phyloP scores from a whole-genome alignment of 345 rosid species.

The Citrus mangshanensis region DNA sequence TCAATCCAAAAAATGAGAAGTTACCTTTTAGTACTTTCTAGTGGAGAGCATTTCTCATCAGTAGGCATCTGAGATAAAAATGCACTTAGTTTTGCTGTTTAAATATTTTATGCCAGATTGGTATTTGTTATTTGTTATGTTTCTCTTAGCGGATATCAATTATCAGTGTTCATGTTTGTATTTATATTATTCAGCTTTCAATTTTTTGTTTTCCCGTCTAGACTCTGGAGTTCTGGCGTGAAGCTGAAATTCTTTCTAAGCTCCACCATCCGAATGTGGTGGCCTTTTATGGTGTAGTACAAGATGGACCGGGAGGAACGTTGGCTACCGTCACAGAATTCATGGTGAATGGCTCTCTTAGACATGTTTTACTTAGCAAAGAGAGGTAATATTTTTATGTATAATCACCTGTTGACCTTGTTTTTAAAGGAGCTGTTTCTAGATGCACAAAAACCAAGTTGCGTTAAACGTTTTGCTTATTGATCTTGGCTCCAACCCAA shows the following conservation, averaged over 20 bases:
- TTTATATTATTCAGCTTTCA: neutral
- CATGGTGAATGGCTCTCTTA: slow-evolving; percentile 98
- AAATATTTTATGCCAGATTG: neutral
- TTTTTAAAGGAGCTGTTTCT: neutral
- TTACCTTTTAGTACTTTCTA: neutral
- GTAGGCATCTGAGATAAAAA: neutral
- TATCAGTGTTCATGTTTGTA: neutral
- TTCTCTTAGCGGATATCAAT: neutral
- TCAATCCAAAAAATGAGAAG: neutral
- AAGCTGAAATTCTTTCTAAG: slow-evolving; percentile 96
- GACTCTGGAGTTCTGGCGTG: slow-evolving; percentile 97
- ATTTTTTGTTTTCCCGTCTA: slow-evolving; percentile 14
- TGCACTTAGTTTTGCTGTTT: neutral
- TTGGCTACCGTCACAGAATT: slow-evolving; percentile 93
- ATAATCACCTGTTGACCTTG: neutral
- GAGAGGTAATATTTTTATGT: slow-evolving; percentile 54
- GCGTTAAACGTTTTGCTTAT: neutral
- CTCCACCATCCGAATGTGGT: slow-evolving; percentile 99
- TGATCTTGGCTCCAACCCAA: neutral
- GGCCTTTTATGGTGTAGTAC: slow-evolving; percentile 97
- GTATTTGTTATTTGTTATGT: slow-evolving; percentile 12
- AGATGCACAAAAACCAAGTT: neutral
- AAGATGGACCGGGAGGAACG: slow-evolving; percentile 93
- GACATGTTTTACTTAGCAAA: slow-evolving; percentile 86
- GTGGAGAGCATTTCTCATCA: neutral